Percentiles rank a stretch among this genome's conserved stretches.
Evolutionary conservation across 208 protist genomes (phyloP).

Genomic region (Polymyxa betae): DNA sequence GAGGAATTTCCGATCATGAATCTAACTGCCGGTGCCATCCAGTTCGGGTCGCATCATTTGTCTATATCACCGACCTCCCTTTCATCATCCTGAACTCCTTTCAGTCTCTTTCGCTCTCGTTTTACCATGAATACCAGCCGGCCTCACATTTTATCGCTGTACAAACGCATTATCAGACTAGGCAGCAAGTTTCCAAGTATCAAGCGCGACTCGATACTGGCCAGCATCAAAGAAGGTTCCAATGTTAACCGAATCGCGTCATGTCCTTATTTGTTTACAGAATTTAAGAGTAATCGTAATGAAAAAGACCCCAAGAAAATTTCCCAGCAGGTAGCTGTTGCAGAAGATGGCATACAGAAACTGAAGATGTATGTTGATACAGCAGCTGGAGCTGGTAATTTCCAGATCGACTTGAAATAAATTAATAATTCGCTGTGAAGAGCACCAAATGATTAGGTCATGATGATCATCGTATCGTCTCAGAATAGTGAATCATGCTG

Average conservation of each 20-base stretch:
- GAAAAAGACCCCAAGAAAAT: background rate
- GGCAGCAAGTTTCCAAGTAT: background rate
- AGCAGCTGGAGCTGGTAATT: background rate
- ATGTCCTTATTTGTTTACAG: background rate
- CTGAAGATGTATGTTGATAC: background rate
- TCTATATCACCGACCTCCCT: too few species aligned
- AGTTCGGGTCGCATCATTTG: too few species aligned
- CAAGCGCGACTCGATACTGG: background rate
- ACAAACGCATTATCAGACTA: background rate
- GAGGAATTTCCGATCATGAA: too few species aligned
- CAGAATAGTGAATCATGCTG: constrained; percentile 41
- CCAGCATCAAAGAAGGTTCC: background rate
- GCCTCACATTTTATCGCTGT: background rate
- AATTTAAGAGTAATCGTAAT: background rate
- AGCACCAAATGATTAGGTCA: too few species aligned
- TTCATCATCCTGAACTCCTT: too few species aligned
- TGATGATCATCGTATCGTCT: too few species aligned
- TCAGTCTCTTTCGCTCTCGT: too few species aligned
- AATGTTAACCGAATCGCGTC: background rate
- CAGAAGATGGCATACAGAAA: background rate
- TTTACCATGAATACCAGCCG: background rate
- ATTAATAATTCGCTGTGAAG: too few species aligned
- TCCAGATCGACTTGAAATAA: background rate
- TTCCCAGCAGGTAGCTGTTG: background rate
- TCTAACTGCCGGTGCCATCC: too few species aligned